These are phyloP conservation scores for Ogataea hybrid DNA, from an alignment of 1,139 yeast genomes.

Conservation along the genomic window DNA sequence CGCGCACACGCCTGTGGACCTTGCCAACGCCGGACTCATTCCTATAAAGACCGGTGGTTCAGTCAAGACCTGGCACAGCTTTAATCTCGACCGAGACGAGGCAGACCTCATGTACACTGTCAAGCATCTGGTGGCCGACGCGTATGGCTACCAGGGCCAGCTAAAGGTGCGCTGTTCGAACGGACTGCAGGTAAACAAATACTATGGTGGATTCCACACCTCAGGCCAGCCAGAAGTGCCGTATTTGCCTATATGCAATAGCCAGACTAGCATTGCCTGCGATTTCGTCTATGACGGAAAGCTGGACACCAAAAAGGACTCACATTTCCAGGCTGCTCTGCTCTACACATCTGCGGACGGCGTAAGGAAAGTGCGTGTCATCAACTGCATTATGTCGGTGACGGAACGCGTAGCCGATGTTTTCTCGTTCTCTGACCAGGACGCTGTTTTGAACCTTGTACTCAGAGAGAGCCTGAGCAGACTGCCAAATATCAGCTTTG, in stretches of 20 bases:
- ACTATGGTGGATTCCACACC: constrained; percentile 55
- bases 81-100: constrained; percentile 70
- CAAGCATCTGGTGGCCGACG: constrained; percentile 42
- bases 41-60: constrained; percentile 73
- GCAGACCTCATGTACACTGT: constrained; percentile 61
- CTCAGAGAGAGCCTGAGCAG: constrained; percentile 67
- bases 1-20: constrained; percentile 59
- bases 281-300: constrained; percentile 77
- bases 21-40: constrained; percentile 70
- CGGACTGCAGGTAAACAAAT: constrained; percentile 81
- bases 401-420: constrained; percentile 72
- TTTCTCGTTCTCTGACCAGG: constrained; percentile 82
- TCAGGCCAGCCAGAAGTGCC: constrained; percentile 52
- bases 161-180: constrained; percentile 84
- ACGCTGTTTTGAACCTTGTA: constrained; percentile 69
- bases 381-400: constrained; percentile 79
- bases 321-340: constrained; percentile 89
- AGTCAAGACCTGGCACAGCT: constrained; percentile 63
- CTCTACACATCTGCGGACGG: constrained; percentile 81
- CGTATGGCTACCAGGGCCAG: constrained; percentile 75
- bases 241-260: constrained; percentile 60
- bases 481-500: constrained; percentile 58
- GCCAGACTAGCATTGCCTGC: constrained; percentile 68
- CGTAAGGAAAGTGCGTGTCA: constrained; percentile 75
- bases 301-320: constrained; percentile 68